Evolutionary conservation across 2,329 filamentous ascomycete species (phyloP), one percentile per base, ranked within the genome.

Genomic region (Leptosphaerulina australis): DNA sequence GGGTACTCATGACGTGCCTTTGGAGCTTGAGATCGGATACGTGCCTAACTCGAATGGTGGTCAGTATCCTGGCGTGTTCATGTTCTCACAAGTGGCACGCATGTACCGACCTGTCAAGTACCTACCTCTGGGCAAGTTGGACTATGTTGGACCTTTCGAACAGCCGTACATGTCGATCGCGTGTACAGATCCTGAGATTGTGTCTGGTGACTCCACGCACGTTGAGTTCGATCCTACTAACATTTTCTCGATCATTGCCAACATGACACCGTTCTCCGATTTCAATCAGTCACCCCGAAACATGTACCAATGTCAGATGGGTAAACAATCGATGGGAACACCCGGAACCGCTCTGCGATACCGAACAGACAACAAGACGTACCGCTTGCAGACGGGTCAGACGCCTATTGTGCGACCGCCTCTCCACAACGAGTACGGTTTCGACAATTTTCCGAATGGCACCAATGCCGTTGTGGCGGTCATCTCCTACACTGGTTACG

Each of bases 91-190:
- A 44, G 81, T 91, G 3, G 85, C 94, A 90, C 68, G 68, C 18
- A 95, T 99, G 91, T 84, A 93, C 50, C 83, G 94, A 53, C 92
- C 93, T 1, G 90, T 95, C 64, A 96, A 93, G 73, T 96, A 97
- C 69, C 81, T 99, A 21, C 88, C 92, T 3, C 80, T 96, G 3
- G 88, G 90, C 53, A 90, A 89, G 70, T 81, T 89, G 62, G 94
- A 99, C 74, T 91, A 85, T 56, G 88, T 99, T 25, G 94, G 94
- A 8, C 89, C 94, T 0, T 90, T 95, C 60, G 94, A 99, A 75
- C 94, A 99, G 76, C 92, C 93, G 0, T 97, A 94, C 78, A 97
- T 99, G 93, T 91, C 91, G 38, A 96, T 99, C 69, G 92, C 94
- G 17, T 92, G 91, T 62, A 87, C 90, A n/a, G 88, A 92, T 39